Conservation (phyloP, 2,329 filamentous ascomycete species). For the Cordyceps militaris region DNA sequence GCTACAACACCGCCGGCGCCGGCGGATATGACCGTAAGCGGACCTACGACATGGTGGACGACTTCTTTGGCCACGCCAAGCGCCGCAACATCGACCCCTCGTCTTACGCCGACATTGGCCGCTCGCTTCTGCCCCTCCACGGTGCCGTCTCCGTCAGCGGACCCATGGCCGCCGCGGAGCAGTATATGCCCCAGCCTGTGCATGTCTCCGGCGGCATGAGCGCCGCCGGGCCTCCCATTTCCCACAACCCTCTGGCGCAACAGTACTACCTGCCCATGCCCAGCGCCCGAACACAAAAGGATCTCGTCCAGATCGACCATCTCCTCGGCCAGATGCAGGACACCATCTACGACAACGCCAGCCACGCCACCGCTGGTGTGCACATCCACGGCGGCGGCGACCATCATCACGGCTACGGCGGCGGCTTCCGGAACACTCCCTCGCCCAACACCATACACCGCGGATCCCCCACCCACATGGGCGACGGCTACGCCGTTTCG, state of each 20-base stretch:
- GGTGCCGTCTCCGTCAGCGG: slow-evolving; percentile 57
- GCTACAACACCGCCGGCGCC: slow-evolving; percentile 44
- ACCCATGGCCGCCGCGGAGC: slow-evolving; percentile 37
- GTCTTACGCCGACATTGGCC: slow-evolving; percentile 87
- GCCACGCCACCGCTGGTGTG: slow-evolving; percentile 71
- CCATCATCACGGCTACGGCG: slow-evolving; percentile 51
- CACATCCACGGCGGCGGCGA: slow-evolving; percentile 62
- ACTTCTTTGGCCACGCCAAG: slow-evolving; percentile 92
- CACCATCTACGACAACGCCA: slow-evolving; percentile 90
- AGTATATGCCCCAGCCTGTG: slow-evolving; percentile 44
- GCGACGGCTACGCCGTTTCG: slow-evolving; percentile 34
- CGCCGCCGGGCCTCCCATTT: slow-evolving; percentile 49
- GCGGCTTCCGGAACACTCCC: slow-evolving; percentile 48
- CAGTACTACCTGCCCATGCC: slow-evolving; percentile 85
- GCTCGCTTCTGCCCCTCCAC: slow-evolving; percentile 77
- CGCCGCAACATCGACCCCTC: slow-evolving; percentile 81
- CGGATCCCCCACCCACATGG: slow-evolving; percentile 25
- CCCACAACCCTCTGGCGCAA: slow-evolving; percentile 52
- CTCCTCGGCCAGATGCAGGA: slow-evolving; percentile 94
- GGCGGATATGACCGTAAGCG: slow-evolving; percentile 69
- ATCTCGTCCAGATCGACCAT: slow-evolving; percentile 87
- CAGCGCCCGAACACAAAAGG: slow-evolving; percentile 85
- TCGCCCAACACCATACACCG: slow-evolving; percentile 41
- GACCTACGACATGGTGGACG: slow-evolving; percentile 79
- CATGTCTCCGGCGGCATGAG: slow-evolving; percentile 41